A percentile compares a stretch with the other conserved stretches of the same genome.
Conservation (phyloP, 352 stramenopile genomes). For the Globisporangium cystogenes region DNA sequence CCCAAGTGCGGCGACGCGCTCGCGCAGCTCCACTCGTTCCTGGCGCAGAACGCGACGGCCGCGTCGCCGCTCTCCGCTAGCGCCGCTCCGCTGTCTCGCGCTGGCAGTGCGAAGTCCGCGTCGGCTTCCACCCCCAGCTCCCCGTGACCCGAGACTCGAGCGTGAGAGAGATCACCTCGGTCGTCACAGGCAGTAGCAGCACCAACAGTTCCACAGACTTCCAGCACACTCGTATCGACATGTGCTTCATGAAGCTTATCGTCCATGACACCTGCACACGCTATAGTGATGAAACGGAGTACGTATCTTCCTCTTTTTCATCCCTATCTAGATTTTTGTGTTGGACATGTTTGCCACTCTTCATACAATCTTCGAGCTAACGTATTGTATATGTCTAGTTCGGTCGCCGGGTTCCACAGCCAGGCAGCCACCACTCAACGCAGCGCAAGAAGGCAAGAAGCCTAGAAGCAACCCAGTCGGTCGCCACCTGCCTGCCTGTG, state of each 20-base stretch:
- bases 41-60: slow-evolving; percentile 21
- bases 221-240: too few relatives aligned
- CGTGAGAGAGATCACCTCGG: too few relatives aligned
- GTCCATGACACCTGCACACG: background rate
- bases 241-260: too few relatives aligned
- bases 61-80: slow-evolving; percentile 5
- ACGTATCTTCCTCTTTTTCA: too few relatives aligned
- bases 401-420: too few relatives aligned
- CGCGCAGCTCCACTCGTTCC: slow-evolving; percentile 46
- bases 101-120: slow-evolving; percentile 1
- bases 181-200: background rate
- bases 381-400: too few relatives aligned
- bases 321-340: too few relatives aligned
- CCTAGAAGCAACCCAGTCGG: too few relatives aligned
- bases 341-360: too few relatives aligned
- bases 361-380: too few relatives aligned
- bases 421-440: background rate
- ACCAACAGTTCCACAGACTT: too few relatives aligned
- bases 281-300: background rate
- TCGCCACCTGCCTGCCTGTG: too few relatives aligned
- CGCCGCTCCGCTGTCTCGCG: background rate
- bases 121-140: background rate
- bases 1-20: slow-evolving; percentile 63
- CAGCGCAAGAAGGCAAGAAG: background rate
- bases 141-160: background rate